These are phyloP conservation scores for Corynascus novoguineensis DNA, from an alignment of 495 filamentous ascomycete genomes.

Conservation along the genomic window DNA sequence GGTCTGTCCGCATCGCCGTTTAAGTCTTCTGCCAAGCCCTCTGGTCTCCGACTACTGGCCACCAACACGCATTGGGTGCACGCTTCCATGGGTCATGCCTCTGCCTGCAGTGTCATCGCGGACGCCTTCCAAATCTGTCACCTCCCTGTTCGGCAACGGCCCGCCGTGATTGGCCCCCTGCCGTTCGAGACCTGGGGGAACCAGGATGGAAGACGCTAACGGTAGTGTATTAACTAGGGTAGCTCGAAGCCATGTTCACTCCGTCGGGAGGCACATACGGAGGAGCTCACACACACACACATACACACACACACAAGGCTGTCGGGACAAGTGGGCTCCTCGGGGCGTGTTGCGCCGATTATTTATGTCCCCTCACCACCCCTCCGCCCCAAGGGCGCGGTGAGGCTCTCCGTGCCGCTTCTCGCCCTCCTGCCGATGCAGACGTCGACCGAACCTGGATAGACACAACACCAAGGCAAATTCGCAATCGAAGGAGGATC, in stretches of 20 bases:
- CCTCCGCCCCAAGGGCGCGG: background rate
- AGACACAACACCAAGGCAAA: background rate
- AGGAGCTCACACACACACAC: too few species aligned
- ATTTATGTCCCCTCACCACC: conserved; percentile 1
- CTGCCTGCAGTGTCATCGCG: conserved; percentile 1
- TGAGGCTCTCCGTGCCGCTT: conserved; percentile 4
- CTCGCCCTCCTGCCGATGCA: background rate
- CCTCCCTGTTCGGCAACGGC: background rate
- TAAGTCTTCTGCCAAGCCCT: conserved; percentile 5
- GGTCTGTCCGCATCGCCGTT: conserved; percentile 16
- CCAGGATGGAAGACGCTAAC: background rate
- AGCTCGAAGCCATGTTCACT: too few species aligned
- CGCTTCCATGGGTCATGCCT: conserved; percentile 2
- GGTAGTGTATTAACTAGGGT: background rate
- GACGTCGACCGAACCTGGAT: background rate
- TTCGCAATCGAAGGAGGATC: conserved; percentile 1
- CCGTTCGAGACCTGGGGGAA: conserved; percentile 1
- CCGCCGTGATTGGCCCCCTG: background rate
- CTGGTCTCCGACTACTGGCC: background rate
- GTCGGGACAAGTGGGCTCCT: background rate
- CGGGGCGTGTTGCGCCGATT: background rate
- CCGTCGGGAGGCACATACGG: too few species aligned
- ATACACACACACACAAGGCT: too few species aligned
- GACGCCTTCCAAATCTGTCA: conserved; percentile 10
- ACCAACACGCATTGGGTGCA: background rate